A percentile compares a stretch with the other conserved stretches of the same genome.
These are phyloP conservation scores for Penicillium malachiteum DNA, from an alignment of 495 filamentous ascomycete genomes.

Conservation along the genomic window DNA sequence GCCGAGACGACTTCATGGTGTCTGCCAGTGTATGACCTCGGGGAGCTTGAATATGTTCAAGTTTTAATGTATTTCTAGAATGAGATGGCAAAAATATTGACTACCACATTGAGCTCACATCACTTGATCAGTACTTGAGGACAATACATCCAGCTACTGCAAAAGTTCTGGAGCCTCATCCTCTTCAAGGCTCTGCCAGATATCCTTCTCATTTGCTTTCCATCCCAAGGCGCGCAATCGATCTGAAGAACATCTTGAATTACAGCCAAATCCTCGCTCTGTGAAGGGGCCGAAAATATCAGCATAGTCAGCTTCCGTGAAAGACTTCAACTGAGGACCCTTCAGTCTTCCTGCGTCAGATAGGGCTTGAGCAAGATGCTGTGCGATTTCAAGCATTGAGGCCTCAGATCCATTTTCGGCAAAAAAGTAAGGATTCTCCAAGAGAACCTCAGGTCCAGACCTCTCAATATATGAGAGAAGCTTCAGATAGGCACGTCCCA, in stretches of 20 bases:
- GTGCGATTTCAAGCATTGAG: constrained; percentile 25
- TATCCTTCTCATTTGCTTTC: constrained; percentile 35
- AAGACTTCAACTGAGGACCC: background rate
- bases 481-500: constrained; percentile 27
- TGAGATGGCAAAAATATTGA: too few relatives aligned
- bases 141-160: constrained; percentile 9
- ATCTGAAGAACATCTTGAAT: constrained; percentile 26
- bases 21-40: too few relatives aligned
- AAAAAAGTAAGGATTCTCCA: constrained; percentile 37
- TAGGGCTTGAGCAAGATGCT: constrained; percentile 21
- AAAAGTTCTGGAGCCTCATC: constrained; percentile 40
- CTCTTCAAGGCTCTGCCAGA: constrained; percentile 28
- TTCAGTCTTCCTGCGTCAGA: background rate
- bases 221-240: constrained; percentile 34
- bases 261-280: constrained; percentile 24
- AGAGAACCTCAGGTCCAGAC: constrained; percentile 7
- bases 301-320: constrained; percentile 15
- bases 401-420: constrained; percentile 36
- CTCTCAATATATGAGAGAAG: constrained; percentile 34
- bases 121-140: background rate
- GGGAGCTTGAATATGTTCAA: too few relatives aligned
- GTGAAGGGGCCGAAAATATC: constrained; percentile 32
- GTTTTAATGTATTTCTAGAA: too few relatives aligned
- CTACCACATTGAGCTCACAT: background rate
- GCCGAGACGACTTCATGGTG: too few relatives aligned